Evolutionary conservation across 352 stramenopile species (phyloP), one percentile per base, ranked within the genome.

Genomic region (Pythium sp.): DNA sequence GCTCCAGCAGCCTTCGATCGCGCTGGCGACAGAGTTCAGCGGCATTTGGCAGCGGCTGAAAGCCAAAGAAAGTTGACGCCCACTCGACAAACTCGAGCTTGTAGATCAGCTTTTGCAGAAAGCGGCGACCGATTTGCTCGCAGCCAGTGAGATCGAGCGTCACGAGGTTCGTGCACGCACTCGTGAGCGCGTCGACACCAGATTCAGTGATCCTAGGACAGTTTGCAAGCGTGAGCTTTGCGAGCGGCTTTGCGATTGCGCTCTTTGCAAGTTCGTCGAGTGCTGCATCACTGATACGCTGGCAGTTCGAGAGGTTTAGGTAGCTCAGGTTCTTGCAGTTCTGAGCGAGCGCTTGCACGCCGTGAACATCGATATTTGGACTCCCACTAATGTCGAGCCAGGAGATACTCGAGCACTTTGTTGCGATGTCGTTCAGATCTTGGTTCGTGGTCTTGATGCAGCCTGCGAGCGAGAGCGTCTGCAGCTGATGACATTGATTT

Each of bases 371-470:
- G 46, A 97, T 80, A 15, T 76, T 89, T 0, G 87, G 77, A 34
- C 89, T 94, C 9, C 82, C 86, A 49, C 83, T 92, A 58, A 97
- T 84, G 60, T 97, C 93, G 32, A 98, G 82, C 77, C 81, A 93
- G 0, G 71, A 77, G 14, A 98, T 77, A 22, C 70, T 71, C 24
- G 68, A 66, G 59, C 86, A 93, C 34, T 75, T 77, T 5, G 71
- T 72, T 0, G 84, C 78, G 43, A 97, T 72, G 12, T 75, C 67
- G 5, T 68, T 51, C 2, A 97, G 67, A 62, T 97, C 89, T 18
- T 73, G 73, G 66, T 97, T 96, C 0, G 76, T 91, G 0, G 91
- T 93, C 58, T 92, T 82, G 38, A 88, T 70, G 63, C 91, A 97
- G 26, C 90, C 86, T 9, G 86, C 88, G 3, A 98, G 77, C 20